Base-by-base conservation (phyloP, 441 rosid species). In the Metrosideros polymorpha region DNA sequence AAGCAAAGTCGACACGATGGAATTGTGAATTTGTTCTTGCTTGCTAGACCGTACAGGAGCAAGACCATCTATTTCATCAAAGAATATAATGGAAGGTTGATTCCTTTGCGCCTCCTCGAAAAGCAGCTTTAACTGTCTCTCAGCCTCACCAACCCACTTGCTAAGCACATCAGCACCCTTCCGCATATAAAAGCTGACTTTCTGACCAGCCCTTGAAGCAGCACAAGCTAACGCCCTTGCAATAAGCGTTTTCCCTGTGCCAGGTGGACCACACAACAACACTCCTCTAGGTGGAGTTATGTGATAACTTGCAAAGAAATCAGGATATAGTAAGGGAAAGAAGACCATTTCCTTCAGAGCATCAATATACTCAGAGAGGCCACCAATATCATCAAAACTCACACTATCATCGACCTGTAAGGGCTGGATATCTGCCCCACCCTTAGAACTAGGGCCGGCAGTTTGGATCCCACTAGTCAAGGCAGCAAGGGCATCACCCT, bases 111-210 rank as follows among this genome's bases (percentile, higher is more conserved):
- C 99, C 88, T 98, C 99, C 91, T 98, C 99, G 87, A 98, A 98
- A 83, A 98, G 98, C 87, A 98, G 90, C 91, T 98, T 98, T 90
- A 98, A 86, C 85, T 98, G 99, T 89, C 99, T 97, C 91, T 98
- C 99, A 84, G 99, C 99, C 95, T 98, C 99, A 85, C 99, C 99
- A 89, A 98, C 99, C 99, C 99, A 98, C 90, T 98, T 98, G 92
- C 99, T 98, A 89, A 98, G 99, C 61, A 98, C 99, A 91, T 98
- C 99, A 90, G 99, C 99, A 90, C 99, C 99, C 93, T 98, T 98
- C 52, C 99, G 96, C 99, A 98, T 98, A 91, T 98, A 98, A 94
- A 98, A 98, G 89, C 96, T 98, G 86, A 98, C 99, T 91, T 98
- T 98, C 95, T 98, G 99, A 47, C 99, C 99, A 92, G 99, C 99